Percentiles rank a stretch among this genome's conserved stretches.
These are phyloP conservation scores for Cystobasidium sp. DNA, from an alignment of 1,284 basidiomycete genomes.

Conservation along the genomic window DNA sequence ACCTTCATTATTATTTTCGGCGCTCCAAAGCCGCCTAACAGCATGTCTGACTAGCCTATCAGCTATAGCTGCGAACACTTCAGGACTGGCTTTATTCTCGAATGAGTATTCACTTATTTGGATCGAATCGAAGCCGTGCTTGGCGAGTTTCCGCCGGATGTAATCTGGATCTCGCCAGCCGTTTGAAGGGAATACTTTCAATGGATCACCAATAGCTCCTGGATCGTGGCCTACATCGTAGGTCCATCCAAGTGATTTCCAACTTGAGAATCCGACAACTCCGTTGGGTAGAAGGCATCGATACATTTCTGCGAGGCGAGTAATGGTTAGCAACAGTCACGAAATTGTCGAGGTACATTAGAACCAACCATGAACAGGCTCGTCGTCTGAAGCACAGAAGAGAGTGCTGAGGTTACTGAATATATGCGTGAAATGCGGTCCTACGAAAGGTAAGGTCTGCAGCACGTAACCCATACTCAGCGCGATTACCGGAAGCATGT, in stretches of 20 bases:
- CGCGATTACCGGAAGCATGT: background rate
- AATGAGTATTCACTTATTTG: constrained; percentile 19
- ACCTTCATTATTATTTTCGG: constrained; percentile 3
- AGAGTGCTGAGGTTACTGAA: constrained; percentile 10
- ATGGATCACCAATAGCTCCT: background rate
- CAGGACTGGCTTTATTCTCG: background rate
- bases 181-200: constrained; percentile 19
- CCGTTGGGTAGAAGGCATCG: constrained; percentile 21
- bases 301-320: constrained; percentile 8
- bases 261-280: constrained; percentile 2
- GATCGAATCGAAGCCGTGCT: constrained; percentile 19
- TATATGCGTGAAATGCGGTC: constrained; percentile 16
- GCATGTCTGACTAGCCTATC: constrained; percentile 21
- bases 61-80: background rate
- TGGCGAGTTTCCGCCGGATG: constrained; percentile 23
- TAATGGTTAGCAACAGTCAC: background rate
- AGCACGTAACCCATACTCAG: background rate
- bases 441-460: constrained; percentile 3
- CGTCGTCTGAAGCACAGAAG: constrained; percentile 9
- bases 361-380: constrained; percentile 9
- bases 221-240: constrained; percentile 5
- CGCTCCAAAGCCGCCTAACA: constrained; percentile 1
- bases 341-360: background rate
- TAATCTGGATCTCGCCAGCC: constrained; percentile 22
- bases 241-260: constrained; percentile 23